Evolutionary conservation across 2,329 filamentous ascomycete genomes (phyloP).

Genomic region (Alternaria sp.): DNA sequence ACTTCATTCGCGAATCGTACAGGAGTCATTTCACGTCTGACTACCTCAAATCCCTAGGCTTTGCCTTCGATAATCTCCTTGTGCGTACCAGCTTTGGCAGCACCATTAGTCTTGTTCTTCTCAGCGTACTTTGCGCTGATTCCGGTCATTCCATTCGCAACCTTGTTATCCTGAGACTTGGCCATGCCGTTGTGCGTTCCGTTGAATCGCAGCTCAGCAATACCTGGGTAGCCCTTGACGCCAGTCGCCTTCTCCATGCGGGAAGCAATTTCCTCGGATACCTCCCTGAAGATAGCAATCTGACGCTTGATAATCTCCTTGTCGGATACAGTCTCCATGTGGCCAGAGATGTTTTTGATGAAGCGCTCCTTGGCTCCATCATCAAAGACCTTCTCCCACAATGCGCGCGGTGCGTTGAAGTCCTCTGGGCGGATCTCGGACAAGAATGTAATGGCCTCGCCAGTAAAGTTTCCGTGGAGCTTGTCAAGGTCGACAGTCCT

Average conservation of each 20-base stretch:
- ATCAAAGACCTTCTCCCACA: constrained; percentile 70
- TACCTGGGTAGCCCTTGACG: constrained; percentile 67
- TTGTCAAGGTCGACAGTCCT: constrained; percentile 59
- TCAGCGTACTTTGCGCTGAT: constrained; percentile 33
- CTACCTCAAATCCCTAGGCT: background rate
- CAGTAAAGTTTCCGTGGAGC: constrained; percentile 60
- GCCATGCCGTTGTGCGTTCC: constrained; percentile 69
- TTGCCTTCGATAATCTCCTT: constrained; percentile 17
- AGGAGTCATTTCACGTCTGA: background rate
- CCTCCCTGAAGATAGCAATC: constrained; percentile 71
- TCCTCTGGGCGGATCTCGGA: constrained; percentile 63
- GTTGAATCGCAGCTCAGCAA: constrained; percentile 64
- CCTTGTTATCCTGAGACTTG: constrained; percentile 56
- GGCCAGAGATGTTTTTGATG: constrained; percentile 67
- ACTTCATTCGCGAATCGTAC: constrained; percentile 4
- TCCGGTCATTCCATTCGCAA: constrained; percentile 60
- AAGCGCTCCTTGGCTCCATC: constrained; percentile 66
- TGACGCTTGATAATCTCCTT: constrained; percentile 70
- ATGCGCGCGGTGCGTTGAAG: constrained; percentile 63
- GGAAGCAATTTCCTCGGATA: constrained; percentile 65
- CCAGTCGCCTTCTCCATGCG: constrained; percentile 70
- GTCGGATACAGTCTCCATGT: constrained; percentile 67
- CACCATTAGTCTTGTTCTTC: constrained; percentile 58
- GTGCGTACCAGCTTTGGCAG: constrained; percentile 57
- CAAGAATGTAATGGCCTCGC: constrained; percentile 60